Evolutionary conservation across 257 asterid genomes (phyloP), one percentile per base, ranked within the genome.

Genomic region (Ligustrum vulgare): DNA sequence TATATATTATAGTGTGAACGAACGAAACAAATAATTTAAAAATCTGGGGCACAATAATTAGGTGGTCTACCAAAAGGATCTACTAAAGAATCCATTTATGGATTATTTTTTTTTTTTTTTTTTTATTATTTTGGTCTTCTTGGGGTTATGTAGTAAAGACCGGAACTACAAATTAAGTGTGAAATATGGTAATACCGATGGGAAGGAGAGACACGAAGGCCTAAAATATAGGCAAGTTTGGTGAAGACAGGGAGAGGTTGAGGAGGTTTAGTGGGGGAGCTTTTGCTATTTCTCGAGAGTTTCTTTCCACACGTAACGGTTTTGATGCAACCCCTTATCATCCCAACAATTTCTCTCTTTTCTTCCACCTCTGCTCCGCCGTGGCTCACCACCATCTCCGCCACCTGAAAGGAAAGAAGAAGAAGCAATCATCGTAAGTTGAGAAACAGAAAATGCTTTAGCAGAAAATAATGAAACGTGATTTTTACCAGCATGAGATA

Each of bases 191-290:
- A 35, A 54, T 85, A 94, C 99, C 99, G 70, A 78, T 90, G 96
- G 72, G 93, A 79, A 58, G 99, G 89, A 39, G 97, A 88, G 16
- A 95, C 97, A 4, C 99, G 97, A 8, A 95, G 97, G 91, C 99
- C 99, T 69, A 90, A 81, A 36, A 95, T 80, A 60, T 95, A 95
- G 58, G 98, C 97, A n/a, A 90, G 82, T 81, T 91, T 95, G 32
- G 96, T 87, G 85, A 62, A 89, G 35, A 91, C 39, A 7, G 96
- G 99, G 32, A 84, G 78, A 1, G 82, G 82, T 8, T 73, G 64
- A 23, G 73, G 67, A 43, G 73, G 73, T 62, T 77, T 78, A 10
- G 37, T 45, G 51, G 41, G 22, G 80, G 41, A 36, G 74, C 18
- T 75, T 25, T 66, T 75, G 54, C 32, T 35, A 54, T 36, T 78